Evolutionary conservation across 23 red algal species (phyloP), one percentile per base, ranked within the genome.

Genomic region (Gracilaria gracilis): DNA sequence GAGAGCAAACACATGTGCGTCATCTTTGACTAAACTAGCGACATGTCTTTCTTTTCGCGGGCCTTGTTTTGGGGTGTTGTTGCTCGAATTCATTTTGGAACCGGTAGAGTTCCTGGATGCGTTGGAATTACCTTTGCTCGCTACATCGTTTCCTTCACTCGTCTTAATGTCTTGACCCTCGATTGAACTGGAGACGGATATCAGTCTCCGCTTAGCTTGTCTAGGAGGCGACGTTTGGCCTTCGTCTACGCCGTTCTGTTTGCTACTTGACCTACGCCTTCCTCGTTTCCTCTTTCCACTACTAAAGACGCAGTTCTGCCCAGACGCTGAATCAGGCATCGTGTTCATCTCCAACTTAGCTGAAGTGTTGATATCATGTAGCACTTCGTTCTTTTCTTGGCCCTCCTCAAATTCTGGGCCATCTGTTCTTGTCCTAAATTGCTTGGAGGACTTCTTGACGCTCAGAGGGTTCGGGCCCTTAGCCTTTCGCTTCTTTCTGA

Each of bases 391-490:
- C 2, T 36, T 34, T 1, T 69, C 64, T 9, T 38, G 28, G 1
- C 11, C 32, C 37, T 69, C 33, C 28, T 69, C 19, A 3, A 19
- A 7, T 69, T 12, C 14, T 32, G 28, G 28, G 61, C 9, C 32
- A 69, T 64, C 36, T 27, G 47, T 23, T 2, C 9, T 16, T 34
- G 57, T 82, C 31, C 28, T 4, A 24, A 21, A 53, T 37, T 46
- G 34, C 39, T 79, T 89, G 25, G 58, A 84, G 14, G 79, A 37
- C 69, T 84, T 92, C 49, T 92, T 92, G 35, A 92, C 54, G 59
- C 89, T 92, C 24, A 92, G 67, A 9, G 89, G 89, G 65, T 92
- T 92, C 29, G 89, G 89, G 16, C 77, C 89, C 47, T 92, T 92
- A 1, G 89, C 79, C 33, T 46, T 31, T 69, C 80, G 81, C 39